phyloP scores from a whole-genome alignment of 164 flowering plant genomes.

The Vitis amurensis region DNA sequence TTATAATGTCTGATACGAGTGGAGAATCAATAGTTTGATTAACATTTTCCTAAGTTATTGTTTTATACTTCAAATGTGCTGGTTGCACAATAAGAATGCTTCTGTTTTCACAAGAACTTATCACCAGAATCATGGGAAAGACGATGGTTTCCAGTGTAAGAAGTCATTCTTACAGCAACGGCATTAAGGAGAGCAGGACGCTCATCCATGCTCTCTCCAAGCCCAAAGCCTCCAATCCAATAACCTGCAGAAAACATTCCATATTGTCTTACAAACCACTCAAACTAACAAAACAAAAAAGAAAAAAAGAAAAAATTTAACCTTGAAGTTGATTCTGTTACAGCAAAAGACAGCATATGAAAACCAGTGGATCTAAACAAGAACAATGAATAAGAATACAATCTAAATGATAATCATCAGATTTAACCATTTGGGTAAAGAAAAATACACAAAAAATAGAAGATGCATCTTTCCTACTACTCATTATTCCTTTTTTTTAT shows the following conservation, averaged over 20 bases:
- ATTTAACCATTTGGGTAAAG: background rate
- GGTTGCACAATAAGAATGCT: background rate
- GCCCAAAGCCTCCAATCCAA: constrained; percentile 94
- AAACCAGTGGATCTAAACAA: background rate
- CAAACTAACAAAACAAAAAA: background rate
- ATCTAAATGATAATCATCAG: background rate
- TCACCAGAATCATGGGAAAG: background rate
- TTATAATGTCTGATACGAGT: no score
- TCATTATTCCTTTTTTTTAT: no score
- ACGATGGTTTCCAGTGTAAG: background rate
- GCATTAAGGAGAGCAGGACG: constrained; percentile 66
- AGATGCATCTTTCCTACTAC: no score
- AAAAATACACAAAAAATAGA: no score
- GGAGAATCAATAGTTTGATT: background rate
- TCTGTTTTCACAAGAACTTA: background rate
- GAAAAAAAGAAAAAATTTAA: background rate
- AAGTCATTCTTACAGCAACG: constrained; percentile 46
- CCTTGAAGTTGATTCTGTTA: background rate
- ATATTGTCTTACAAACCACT: background rate
- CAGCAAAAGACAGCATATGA: background rate
- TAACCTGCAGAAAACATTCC: constrained; percentile 49
- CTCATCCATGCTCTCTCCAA: constrained; percentile 84
- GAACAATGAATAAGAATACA: background rate
- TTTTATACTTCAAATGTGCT: background rate
- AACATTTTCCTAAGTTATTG: background rate